Evolutionary conservation across 2,329 filamentous ascomycete species (phyloP).

Genomic region (Paracoccidioides lutzii): DNA sequence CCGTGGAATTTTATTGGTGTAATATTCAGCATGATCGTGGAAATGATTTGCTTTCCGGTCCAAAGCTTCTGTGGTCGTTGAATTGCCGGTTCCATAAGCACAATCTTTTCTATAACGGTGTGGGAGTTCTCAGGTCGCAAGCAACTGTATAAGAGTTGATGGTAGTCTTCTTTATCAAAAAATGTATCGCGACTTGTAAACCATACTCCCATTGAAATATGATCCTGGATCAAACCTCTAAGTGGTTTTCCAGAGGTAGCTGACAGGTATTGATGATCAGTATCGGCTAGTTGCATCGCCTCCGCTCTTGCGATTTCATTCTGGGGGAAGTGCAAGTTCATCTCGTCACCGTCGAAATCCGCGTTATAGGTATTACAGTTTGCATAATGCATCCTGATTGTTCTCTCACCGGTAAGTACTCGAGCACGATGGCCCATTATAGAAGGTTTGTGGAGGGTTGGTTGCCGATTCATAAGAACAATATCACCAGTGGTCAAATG

Average conservation of each 20-base stretch:
- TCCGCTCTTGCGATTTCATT: slow-evolving; percentile 90
- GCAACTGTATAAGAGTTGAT: slow-evolving; percentile 84
- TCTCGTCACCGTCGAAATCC: slow-evolving; percentile 98
- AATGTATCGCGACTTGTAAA: slow-evolving; percentile 86
- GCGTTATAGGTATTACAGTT: slow-evolving; percentile 99
- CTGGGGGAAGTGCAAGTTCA: slow-evolving; percentile 99
- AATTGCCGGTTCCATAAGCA: slow-evolving; percentile 67
- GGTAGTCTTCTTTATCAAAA: slow-evolving; percentile 76
- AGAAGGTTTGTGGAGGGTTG: slow-evolving; percentile 93
- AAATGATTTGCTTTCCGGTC: slow-evolving; percentile 95
- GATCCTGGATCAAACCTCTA: slow-evolving; percentile 93
- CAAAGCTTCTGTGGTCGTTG: slow-evolving; percentile 70
- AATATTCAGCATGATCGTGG: slow-evolving; percentile 85
- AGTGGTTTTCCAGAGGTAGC: slow-evolving; percentile 87
- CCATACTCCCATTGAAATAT: slow-evolving; percentile 86
- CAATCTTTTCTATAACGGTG: slow-evolving; percentile 67
- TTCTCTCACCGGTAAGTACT: slow-evolving; percentile 87
- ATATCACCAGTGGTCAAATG: slow-evolving; percentile 95
- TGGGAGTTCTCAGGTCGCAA: slow-evolving; percentile 83
- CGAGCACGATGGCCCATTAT: slow-evolving; percentile 97
- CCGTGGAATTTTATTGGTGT: slow-evolving; percentile 62
- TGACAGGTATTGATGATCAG: slow-evolving; percentile 92
- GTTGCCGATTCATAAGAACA: slow-evolving; percentile 96
- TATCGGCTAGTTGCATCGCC: slow-evolving; percentile 85
- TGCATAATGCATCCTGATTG: slow-evolving; percentile 98